Base-by-base conservation (phyloP, 192 early-diverging fungal genomes). In the Rhizophagus sp. region DNA sequence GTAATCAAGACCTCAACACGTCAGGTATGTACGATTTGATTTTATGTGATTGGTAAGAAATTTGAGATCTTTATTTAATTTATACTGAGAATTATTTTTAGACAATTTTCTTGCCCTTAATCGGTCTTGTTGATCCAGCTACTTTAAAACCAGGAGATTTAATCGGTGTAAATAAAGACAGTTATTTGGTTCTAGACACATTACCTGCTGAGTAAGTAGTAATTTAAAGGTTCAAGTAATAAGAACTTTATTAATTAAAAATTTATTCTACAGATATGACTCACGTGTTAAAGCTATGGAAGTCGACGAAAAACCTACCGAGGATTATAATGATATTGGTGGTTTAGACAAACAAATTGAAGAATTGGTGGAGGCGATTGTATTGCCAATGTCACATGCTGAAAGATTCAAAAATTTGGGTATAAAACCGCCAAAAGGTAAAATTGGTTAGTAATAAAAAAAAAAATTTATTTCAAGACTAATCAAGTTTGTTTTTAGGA, bases 221-320 rank as follows among this genome's bases (percentile, higher is more conserved):
- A 7, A 30, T 1, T 30, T 36, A 6, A 41, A 8, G 5, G 39
- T 0, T 41, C 6, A 5, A 41, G 0, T 41, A 7, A 41, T 41
- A 76, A 33, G 65, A 63, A 70, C 79, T 7, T 22, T 19, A 39
- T 24, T 25, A 11, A 10, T 3, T 61, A 4, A 17, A 22, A 9
- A 33, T 44, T 57, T 52, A 30, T 22, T 27, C n/a, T 41, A 22
- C 80, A 93, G 93, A 83, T 99, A 97, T 80, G 98, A 99, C 85
- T 96, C 96, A 39, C 91, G 98, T 63, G 98, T 98, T 57, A 98
- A 98, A 85, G 98, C 97, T 17, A 99, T 99, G 98, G 98, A 99
- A 85, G 98, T 99, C 7, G 98, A 99, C 76, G 98, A 99, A 84
- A 98, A 98, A 87, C 98, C 98, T 19, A 97, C 96, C 22, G 98